Evolutionary conservation across 106 monocot species (phyloP).

Genomic region (Acanthochlamys bracteata): DNA sequence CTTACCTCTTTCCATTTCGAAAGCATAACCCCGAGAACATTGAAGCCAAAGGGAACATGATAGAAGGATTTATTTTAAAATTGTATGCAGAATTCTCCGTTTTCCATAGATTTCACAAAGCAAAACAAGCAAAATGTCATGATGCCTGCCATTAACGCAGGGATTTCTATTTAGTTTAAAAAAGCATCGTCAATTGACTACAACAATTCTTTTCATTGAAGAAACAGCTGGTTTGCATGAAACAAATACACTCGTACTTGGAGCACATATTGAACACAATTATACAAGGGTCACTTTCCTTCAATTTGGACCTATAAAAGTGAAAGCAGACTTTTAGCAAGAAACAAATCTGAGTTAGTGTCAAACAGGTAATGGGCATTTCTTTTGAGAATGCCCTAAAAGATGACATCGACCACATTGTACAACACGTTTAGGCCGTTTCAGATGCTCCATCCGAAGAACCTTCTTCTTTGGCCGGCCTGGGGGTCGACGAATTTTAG

Average conservation of each 20-base stretch:
- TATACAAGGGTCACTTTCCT: background rate
- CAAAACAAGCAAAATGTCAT: too few relatives aligned
- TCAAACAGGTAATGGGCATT: constrained; percentile 65
- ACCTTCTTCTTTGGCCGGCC: constrained; percentile 97
- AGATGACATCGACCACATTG: constrained; percentile 98
- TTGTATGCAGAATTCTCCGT: too few relatives aligned
- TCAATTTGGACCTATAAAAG: background rate
- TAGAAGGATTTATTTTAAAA: too few relatives aligned
- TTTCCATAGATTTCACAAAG: too few relatives aligned
- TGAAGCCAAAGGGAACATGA: too few relatives aligned
- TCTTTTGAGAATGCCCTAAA: constrained; percentile 97
- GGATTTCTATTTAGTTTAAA: too few relatives aligned
- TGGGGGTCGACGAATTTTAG: constrained; percentile 81
- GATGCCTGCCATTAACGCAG: too few relatives aligned
- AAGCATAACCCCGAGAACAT: too few relatives aligned
- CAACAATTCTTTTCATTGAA: background rate
- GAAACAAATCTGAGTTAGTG: background rate
- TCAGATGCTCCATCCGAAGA: constrained; percentile 81
- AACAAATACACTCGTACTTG: background rate
- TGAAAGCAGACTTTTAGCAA: background rate
- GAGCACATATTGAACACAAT: background rate
- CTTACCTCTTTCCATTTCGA: too few relatives aligned
- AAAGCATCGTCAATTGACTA: too few relatives aligned
- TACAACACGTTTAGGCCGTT: constrained; percentile 82
- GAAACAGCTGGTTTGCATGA: background rate